Evolutionary conservation across 495 filamentous ascomycete genomes (phyloP), one percentile per base, ranked within the genome.

Genomic region (Tuber calosporum): DNA sequence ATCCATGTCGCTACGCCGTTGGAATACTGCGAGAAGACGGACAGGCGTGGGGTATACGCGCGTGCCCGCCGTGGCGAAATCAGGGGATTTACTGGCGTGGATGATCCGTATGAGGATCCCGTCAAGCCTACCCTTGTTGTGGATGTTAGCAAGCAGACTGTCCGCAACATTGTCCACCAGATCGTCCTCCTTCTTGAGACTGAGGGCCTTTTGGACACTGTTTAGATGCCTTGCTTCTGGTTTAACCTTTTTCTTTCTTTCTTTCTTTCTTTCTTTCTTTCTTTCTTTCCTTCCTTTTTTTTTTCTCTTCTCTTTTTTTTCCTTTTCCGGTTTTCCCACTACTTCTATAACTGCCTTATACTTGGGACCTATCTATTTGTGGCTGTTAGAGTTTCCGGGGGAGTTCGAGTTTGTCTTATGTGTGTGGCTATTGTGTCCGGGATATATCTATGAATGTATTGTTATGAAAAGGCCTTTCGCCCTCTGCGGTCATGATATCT

Each of bases 51-150:
- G 37, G 90, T 97, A 78, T 99, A 99, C 84, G 87, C 85, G 37
- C 88, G 88, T 84, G 95, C 95, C 20, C 88, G 96, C 70, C 86
- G 84, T 13, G 95, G 95, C 22, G 93, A 97, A 87, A 96, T 99
- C 85, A 95, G 93, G 89, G 93, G 93, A 42, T 99, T 99, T 86
- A 99, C 95, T 41, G 95, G 95, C 80, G 95, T 99, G 73, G 95
- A 99, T 83, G 95, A 97, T 83, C 93, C 95, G 72, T 99, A 98
- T 83, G 95, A 99, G 89, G 81, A 83, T 74, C 95, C 95, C 6
- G 80, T 83, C 73, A 95, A 96, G 85, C 87, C 93, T 40, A 87
- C 97, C 82, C 85, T 99, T 72, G 88, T 88, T 39, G 94, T 98
- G 13, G 93, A 98, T 83, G 82, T 88, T 73, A 89, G 91, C 85